These are phyloP conservation scores for Calamus simplicifolius DNA, from an alignment of 176 grass and related monocot species.

Conservation along the genomic window DNA sequence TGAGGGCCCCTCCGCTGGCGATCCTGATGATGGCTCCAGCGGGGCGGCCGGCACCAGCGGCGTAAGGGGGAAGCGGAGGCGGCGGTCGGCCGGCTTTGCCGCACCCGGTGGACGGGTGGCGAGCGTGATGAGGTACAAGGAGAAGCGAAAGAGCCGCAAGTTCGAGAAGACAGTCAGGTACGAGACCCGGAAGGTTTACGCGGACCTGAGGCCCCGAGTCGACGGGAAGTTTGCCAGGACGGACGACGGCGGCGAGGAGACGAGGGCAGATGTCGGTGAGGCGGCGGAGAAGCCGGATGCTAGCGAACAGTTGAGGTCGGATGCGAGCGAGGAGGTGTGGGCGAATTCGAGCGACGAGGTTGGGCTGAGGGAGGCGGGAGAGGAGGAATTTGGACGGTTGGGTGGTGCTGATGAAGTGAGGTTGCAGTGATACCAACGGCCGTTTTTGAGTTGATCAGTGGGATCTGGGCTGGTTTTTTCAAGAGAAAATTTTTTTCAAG, in stretches of 20 bases:
- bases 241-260: neutral
- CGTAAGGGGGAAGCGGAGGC: neutral
- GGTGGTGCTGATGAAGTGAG: too few relatives aligned
- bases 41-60: neutral
- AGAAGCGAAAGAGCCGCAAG: constrained; percentile 63
- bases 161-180: constrained; percentile 79
- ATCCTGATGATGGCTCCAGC: constrained; percentile 18
- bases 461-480: too few relatives aligned
- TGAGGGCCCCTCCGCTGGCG: constrained; percentile 3
- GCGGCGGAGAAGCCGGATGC: constrained; percentile 5
- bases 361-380: too few relatives aligned
- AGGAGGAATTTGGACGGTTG: too few relatives aligned
- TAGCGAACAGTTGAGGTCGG: neutral
- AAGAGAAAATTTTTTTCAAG: too few relatives aligned
- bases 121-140: constrained; percentile 60
- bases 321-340: neutral
- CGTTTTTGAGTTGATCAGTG: too few relatives aligned
- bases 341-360: too few relatives aligned
- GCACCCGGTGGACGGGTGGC: constrained; percentile 25
- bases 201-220: constrained; percentile 56
- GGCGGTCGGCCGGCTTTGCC: neutral
- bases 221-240: constrained; percentile 70
- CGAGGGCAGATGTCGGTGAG: neutral
- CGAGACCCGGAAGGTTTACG: constrained; percentile 65
- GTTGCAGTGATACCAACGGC: too few relatives aligned